Percentiles rank a stretch among this genome's conserved stretches.
Conservation (phyloP, 2,329 filamentous ascomycete genomes). For the Xylariaceae sp. region DNA sequence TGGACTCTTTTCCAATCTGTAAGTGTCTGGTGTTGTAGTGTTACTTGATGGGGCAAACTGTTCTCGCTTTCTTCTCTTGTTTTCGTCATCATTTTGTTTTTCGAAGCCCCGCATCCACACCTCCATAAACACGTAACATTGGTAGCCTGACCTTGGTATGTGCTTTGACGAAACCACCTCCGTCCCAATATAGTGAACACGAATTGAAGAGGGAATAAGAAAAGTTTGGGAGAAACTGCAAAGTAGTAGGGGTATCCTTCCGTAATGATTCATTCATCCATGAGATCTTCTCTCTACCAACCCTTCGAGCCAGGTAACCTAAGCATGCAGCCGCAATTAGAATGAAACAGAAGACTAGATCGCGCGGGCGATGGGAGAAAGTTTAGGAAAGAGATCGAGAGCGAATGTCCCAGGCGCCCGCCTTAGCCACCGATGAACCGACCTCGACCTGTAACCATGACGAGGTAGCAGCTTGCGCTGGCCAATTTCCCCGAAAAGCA, state of each 20-base stretch:
- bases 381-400: constrained; percentile 29
- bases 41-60: constrained; percentile 5
- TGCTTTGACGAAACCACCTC: constrained; percentile 11
- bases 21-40: constrained; percentile 11
- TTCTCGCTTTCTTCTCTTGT: constrained; percentile 17
- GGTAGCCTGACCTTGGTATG: constrained; percentile 25
- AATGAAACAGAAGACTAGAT: constrained; percentile 20
- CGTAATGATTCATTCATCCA: constrained; percentile 29
- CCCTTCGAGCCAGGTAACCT: constrained; percentile 17
- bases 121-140: constrained; percentile 10
- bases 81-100: constrained; percentile 15
- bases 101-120: constrained; percentile 16
- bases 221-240: constrained; percentile 19
- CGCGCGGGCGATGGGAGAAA: constrained; percentile 30
- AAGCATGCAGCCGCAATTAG: constrained; percentile 22
- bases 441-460: constrained; percentile 10
- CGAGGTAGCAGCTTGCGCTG: constrained; percentile 15
- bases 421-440: constrained; percentile 20
- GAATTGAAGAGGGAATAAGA: constrained; percentile 19
- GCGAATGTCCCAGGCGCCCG: constrained; percentile 29
- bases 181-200: constrained; percentile 25
- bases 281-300: constrained; percentile 26
- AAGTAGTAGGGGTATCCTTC: constrained; percentile 32
- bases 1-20: constrained; percentile 22
- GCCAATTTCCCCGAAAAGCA: constrained; percentile 15